Percentiles rank a stretch among this genome's conserved stretches.
These are phyloP conservation scores for Moesziomyces globuligerus DNA, from an alignment of 1,284 basidiomycete species.

Conservation along the genomic window DNA sequence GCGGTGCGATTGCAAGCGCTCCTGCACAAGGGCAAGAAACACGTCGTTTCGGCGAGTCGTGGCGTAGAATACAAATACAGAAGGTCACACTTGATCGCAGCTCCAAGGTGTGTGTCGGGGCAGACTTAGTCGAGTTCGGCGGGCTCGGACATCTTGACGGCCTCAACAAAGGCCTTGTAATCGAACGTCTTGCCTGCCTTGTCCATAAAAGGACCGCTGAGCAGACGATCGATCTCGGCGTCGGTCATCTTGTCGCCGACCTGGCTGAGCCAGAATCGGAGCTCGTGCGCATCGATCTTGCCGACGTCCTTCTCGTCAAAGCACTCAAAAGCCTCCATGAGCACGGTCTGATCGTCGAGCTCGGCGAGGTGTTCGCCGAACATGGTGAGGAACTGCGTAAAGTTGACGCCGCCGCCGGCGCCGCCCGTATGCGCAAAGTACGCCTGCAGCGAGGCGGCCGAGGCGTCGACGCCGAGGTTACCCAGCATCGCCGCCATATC, in stretches of 20 bases:
- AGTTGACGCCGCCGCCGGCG: slow-evolving; percentile 44
- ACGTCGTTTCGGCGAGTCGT: no score
- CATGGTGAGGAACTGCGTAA: slow-evolving; percentile 66
- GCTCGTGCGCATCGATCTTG: slow-evolving; percentile 51
- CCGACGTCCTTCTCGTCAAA: slow-evolving; percentile 66
- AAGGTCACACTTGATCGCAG: no score
- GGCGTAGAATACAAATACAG: no score
- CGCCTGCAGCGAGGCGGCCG: slow-evolving; percentile 15
- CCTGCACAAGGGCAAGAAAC: no score
- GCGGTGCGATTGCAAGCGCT: no score
- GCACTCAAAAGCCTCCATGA: slow-evolving; percentile 65
- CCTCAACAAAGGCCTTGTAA: slow-evolving; percentile 65
- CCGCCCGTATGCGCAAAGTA: slow-evolving; percentile 22
- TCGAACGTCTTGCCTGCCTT: slow-evolving; percentile 59
- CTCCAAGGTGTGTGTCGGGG: no score
- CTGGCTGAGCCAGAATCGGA: slow-evolving; percentile 60
- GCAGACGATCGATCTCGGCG: slow-evolving; percentile 55
- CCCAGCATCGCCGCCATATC: slow-evolving; percentile 64
- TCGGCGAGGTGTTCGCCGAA: slow-evolving; percentile 59
- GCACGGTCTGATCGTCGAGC: slow-evolving; percentile 56
- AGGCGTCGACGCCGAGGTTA: slow-evolving; percentile 57
- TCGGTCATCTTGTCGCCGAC: slow-evolving; percentile 62
- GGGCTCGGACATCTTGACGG: slow-evolving; percentile 63
- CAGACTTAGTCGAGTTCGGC: slow-evolving; percentile 50
- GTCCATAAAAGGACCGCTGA: slow-evolving; percentile 60